Conservation (phyloP, 1,284 basidiomycete genomes). For the Tilletia walkeri region DNA sequence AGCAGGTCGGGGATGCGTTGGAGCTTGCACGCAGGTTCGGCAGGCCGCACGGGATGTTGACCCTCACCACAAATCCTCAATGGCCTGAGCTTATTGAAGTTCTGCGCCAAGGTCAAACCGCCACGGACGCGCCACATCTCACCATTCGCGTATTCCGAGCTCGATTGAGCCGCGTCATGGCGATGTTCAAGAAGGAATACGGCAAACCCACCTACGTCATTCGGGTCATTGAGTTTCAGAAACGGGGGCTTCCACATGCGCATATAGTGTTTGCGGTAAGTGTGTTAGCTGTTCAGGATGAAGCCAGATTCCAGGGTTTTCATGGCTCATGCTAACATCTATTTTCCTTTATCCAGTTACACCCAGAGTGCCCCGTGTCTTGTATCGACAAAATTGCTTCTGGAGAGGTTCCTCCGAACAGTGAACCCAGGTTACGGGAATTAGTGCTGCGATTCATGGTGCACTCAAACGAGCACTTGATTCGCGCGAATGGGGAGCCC, state of each 20-base stretch:
- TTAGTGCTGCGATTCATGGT: conserved; percentile 1
- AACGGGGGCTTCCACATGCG: conserved; percentile 3
- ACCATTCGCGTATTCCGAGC: neutral
- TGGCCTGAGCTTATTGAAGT: neutral
- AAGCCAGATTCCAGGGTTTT: neutral
- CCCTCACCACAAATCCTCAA: neutral
- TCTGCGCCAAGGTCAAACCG: neutral
- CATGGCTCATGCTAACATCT: neutral
- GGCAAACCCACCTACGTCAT: neutral
- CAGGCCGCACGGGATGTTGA: neutral
- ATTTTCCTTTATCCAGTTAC: neutral
- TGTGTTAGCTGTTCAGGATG: neutral
- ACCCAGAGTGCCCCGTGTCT: neutral
- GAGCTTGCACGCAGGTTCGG: neutral
- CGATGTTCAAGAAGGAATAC: neutral
- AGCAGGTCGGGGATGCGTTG: neutral
- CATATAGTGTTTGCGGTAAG: neutral
- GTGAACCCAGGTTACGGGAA: neutral
- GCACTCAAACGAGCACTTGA: conserved; percentile 4
- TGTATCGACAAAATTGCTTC: neutral
- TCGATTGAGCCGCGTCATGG: neutral
- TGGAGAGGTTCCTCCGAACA: neutral
- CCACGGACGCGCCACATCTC: neutral
- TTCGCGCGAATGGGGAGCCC: neutral
- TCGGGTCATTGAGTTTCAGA: conserved; percentile 4